Base-by-base conservation (phyloP, 176 grass and related monocot genomes). In the Avena eriantha region DNA sequence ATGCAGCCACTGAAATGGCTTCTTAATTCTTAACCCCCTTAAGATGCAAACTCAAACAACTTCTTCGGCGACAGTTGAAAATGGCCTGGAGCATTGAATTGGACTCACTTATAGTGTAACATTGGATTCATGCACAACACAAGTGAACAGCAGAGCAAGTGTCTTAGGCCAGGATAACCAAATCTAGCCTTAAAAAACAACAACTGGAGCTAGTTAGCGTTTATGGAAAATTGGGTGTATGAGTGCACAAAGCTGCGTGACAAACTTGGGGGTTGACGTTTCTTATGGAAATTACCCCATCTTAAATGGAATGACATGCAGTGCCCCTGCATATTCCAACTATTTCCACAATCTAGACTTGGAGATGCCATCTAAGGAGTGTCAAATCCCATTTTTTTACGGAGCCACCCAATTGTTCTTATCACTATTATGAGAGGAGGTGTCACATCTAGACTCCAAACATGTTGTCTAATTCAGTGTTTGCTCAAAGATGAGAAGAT, bases 281-380 rank as follows among this genome's bases (percentile, higher is more conserved):
- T 8, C 34, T 69, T 56, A 56, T 6, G 33, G 69, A 66, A 60
- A 85, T 64, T 51, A 66, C 73, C 39, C 67, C 53, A 56, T 56
- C 16, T 56, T 56, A 69, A 69, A 36, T 36, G 34, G 33, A 69
- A 21, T 56, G 33, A 39, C 34, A 69, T 8, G 35, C 34, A 39
- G 17, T 69, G 34, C 67, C 34, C 57, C 34, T 69, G 67, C 67
- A 39, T 21, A 69, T 69, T 69, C 34, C 61, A 65, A 31, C 61
- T 15, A 65, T 60, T 65, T 29, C 61, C 61, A 29, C 29, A 26
- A 29, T 65, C 61, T 65, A 65, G 61, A 65, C 61, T 31, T 65
- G 24, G 24, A 65, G 24, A 15, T 26, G 4, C 61, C 23, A 65
- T 65, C 24, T 65, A 65, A 29, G 24, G 24, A 65, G 61, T 65